Base-by-base conservation (phyloP, 371 early-diverging fungal species). In the Syncephalastrum monosporum region DNA sequence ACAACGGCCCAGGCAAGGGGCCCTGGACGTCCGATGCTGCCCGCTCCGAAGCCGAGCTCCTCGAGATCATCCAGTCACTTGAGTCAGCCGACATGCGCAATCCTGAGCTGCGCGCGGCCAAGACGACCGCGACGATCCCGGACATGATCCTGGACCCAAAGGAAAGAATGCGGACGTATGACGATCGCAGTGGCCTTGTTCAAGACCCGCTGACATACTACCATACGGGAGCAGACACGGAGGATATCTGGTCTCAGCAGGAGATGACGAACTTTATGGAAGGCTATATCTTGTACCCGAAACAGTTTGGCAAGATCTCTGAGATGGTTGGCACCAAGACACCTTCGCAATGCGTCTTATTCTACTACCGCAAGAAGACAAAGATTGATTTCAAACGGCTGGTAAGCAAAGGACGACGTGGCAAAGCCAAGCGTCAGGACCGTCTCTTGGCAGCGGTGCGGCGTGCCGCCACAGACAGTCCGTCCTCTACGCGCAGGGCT, bases 321-420 rank as follows among this genome's bases (percentile, higher is more conserved):
- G 68, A 75, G 5, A 80, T 78, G 12, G 59, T 97, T n/a, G 82
- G 81, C 16, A 77, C 81, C 59, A 97, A 97, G 74, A 84, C 88
- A 0, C 83, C 89, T 7, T 74, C 84, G 17, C 93, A 94, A 58
- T 95, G 95, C 62, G 93, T 96, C 5, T 63, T 89, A 38, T 93
- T 92, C 50, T 97, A 94, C 66, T 97, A 97, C 69, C 89, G 93
- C 23, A 91, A 93, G 59, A 94, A 96, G 76, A 84, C 82, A 49
- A 87, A 91, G 65, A 82, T 91, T 38, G 85, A 86, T 44, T 88
- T 96, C 60, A 96, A 95, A 74, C 85, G 82, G 0, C 63, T 93
- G 56, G 69, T 79, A 57, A 74, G 71, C 42, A 77, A 78, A 52
- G 81, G 82, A 7, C 68, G 82, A 10, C 71, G 83, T 14, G 77